phyloP scores from a whole-genome alignment of 768 basidiomycete species.

The Auricularia sp. region DNA sequence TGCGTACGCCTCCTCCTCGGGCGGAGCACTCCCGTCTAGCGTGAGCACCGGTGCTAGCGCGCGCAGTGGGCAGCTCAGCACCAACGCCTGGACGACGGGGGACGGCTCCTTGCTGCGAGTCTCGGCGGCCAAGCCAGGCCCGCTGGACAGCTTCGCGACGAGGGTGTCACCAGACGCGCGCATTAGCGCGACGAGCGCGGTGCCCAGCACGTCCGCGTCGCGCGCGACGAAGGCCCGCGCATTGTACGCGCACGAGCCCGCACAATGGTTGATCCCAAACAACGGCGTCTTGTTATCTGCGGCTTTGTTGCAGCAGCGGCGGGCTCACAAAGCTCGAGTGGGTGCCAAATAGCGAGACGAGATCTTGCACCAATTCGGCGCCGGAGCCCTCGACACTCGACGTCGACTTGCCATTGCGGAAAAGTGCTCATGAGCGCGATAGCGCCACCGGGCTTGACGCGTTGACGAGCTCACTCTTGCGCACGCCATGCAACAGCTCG shows the following conservation, averaged over 20 bases:
- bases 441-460: slow-evolving; percentile 64
- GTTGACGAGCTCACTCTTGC: slow-evolving; percentile 60
- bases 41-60: slow-evolving; percentile 43
- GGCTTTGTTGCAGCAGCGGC: slow-evolving; percentile 6
- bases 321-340: slow-evolving; percentile 67
- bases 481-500: slow-evolving; percentile 72
- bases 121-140: slow-evolving; percentile 76
- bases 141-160: slow-evolving; percentile 71
- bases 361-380: slow-evolving; percentile 62
- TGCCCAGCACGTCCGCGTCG: slow-evolving; percentile 68
- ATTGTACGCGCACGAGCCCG: slow-evolving; percentile 67
- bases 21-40: slow-evolving; percentile 8
- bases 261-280: slow-evolving; percentile 85
- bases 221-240: slow-evolving; percentile 56
- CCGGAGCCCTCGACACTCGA: slow-evolving; percentile 48
- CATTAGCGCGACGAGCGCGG: slow-evolving; percentile 70
- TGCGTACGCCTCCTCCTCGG: slow-evolving; percentile 39
- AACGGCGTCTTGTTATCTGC: slow-evolving; percentile 11
- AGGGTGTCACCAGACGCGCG: slow-evolving; percentile 63
- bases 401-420: slow-evolving; percentile 58
- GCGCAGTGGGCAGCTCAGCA: slow-evolving; percentile 71
- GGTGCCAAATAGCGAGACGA: slow-evolving; percentile 55
- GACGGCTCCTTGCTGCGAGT: slow-evolving; percentile 64
- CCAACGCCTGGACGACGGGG: slow-evolving; percentile 80
- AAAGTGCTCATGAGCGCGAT: slow-evolving; percentile 63